Evolutionary conservation across 345 rosid species (phyloP), one percentile per base, ranked within the genome.

Genomic region (Anastatica hierochuntica): DNA sequence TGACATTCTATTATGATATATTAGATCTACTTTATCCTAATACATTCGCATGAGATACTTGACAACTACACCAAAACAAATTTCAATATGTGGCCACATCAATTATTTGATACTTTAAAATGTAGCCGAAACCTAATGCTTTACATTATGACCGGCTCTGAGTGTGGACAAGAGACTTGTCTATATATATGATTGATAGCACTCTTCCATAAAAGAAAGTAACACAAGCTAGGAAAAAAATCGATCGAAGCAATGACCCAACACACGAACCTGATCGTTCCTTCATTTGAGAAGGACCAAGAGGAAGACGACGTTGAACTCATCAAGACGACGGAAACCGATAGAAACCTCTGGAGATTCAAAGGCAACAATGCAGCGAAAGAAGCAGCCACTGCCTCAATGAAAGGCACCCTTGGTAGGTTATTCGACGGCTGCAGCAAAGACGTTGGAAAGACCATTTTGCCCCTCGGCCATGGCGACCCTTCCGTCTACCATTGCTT

Each of bases 381-480:
- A 7, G 14, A 62, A 10, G 49, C 73, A 4, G 42, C 77, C 2
- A 48, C 34, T 4, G 36, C 67, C 31, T 66, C 71, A 0, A 46
- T 79, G 41, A 76, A 75, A 43, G 71, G 69, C 24, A 42, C 39
- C 36, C 65, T 78, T 48, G 5, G 18, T 26, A 30, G 17, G 46
- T 24, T 85, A 11, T 31, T 42, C 27, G 67, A 8, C 7, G 75
- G 52, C 36, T 60, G 81, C 49, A 46, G 67, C 58, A 13, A 43
- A 8, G 74, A 73, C 10, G 73, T 74, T 16, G 10, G 42, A 4
- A 59, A 73, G 54, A 14, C 66, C 3, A 30, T 68, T 23, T 21
- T 82, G 12, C 80, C 79, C 18, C 64, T 78, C 1, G 85, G 75
- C 27, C 80, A 75, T 14, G 90, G 90, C 14, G 85, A 85, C 34